Evolutionary conservation across 2,329 filamentous ascomycete genomes (phyloP), one percentile per base, ranked within the genome.

Genomic region (Penicillium sp.): DNA sequence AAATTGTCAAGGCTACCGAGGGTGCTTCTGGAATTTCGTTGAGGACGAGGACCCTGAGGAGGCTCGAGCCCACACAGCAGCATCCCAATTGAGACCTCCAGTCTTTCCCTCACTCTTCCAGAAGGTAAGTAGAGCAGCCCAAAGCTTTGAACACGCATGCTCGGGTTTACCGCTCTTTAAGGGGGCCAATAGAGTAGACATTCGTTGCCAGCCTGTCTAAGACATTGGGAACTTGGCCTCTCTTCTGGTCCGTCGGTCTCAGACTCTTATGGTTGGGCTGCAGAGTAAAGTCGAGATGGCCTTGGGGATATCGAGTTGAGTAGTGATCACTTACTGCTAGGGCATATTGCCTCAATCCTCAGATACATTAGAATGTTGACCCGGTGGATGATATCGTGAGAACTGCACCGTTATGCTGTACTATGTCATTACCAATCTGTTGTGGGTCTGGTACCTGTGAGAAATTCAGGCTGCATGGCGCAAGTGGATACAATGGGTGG

Each of bases 81-180:
- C 46, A 50, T 44, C 50, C 45, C 44, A 18, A 52, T 56, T 49
- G 37, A 57, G 52, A 54, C 29, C 39, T 47, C 20, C 11, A 18
- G 32, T 32, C 23, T 42, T 49, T 20, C 40, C 40, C 47, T 18
- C 50, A 42, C 38, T 40, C 52, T 58, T 55, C 47, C 42, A 50
- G 46, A 56, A 55, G 44, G 27, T 27, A 18, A 29, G 26, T 18
- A 47, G 37, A 29, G 35, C 20, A 46, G 35, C 24, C 42, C 38
- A 18, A 20, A 27, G 22, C 29, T 38, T 40, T 16, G 39, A 34
- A 49, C 47, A 57, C 43, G 41, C 37, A 52, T 42, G 44, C 14
- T 27, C 44, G 2, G 35, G 23, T 40, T 47, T 56, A 58, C 56
- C 56, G 56, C 56, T 57, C 39, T 54, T 58, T 57, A 35, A 13